phyloP scores from a whole-genome alignment of 345 rosid genomes.

The Salix caprea region DNA sequence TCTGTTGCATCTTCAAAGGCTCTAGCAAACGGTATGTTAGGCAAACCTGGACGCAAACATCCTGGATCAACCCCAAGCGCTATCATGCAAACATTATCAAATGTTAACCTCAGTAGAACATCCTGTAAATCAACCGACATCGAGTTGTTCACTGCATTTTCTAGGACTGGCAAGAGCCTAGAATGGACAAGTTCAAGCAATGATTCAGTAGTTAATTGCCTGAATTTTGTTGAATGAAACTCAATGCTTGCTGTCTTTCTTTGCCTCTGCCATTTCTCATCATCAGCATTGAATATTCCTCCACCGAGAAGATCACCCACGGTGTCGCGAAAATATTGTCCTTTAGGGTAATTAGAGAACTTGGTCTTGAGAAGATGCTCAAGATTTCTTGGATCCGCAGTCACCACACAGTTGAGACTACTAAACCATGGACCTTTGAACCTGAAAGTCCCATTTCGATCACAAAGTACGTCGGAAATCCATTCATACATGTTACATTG shows the following conservation, averaged over 20 bases:
- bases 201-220: slow-evolving; percentile 62
- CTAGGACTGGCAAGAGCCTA: slow-evolving; percentile 71
- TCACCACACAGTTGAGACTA: slow-evolving; percentile 65
- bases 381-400: slow-evolving; percentile 79
- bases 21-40: slow-evolving; percentile 69
- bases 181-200: slow-evolving; percentile 65
- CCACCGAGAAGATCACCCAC: slow-evolving; percentile 77
- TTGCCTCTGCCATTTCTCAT: slow-evolving; percentile 75
- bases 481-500: slow-evolving; percentile 61
- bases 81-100: slow-evolving; percentile 90
- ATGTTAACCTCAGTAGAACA: slow-evolving; percentile 66
- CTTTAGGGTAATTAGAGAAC: slow-evolving; percentile 84
- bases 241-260: slow-evolving; percentile 88
- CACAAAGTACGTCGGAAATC: slow-evolving; percentile 54
- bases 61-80: slow-evolving; percentile 97
- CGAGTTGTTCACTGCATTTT: slow-evolving; percentile 36
- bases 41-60: slow-evolving; percentile 54
- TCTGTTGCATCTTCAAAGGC: slow-evolving; percentile 93
- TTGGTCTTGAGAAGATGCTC: slow-evolving; percentile 86
- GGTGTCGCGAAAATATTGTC: slow-evolving; percentile 60
- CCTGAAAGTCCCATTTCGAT: slow-evolving; percentile 64
- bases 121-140: slow-evolving; percentile 74
- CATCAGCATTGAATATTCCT: slow-evolving; percentile 88
- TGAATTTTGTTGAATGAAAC: slow-evolving; percentile 83
- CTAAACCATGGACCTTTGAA: slow-evolving; percentile 85